Percentiles rank a stretch among this genome's conserved stretches.
Evolutionary conservation across 495 filamentous ascomycete species (phyloP).

Genomic region (Penicillium soppii): DNA sequence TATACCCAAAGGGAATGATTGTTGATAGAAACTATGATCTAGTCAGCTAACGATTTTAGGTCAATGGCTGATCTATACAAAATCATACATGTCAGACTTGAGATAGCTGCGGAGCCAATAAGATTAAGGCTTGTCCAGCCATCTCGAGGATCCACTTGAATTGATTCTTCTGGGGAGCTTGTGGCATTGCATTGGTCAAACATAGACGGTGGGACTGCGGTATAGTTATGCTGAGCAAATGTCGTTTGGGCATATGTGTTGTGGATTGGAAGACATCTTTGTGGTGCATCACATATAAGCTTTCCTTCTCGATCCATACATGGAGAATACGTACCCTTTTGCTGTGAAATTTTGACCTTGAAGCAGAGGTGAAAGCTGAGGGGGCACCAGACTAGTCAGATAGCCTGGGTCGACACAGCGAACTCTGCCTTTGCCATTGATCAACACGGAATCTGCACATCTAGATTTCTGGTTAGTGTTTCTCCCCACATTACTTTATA

Average conservation of each 20-base stretch:
- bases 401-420: slow-evolving; percentile 30
- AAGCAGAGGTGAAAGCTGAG: slow-evolving; percentile 24
- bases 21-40: slow-evolving; percentile 32
- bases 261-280: background rate
- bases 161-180: background rate
- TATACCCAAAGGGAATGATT: slow-evolving; percentile 25
- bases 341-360: slow-evolving; percentile 1
- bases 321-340: slow-evolving; percentile 1
- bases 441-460: slow-evolving; percentile 40
- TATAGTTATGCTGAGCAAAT: background rate
- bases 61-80: background rate
- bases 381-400: slow-evolving; percentile 28
- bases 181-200: slow-evolving; percentile 2
- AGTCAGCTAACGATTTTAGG: background rate
- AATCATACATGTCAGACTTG: background rate
- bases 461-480: background rate
- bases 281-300: background rate
- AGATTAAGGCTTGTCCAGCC: slow-evolving; percentile 6
- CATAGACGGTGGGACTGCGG: background rate
- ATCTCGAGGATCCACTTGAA: background rate
- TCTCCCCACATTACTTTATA: background rate
- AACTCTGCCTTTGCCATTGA: slow-evolving; percentile 48
- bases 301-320: background rate
- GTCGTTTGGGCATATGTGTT: slow-evolving; percentile 4
- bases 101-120: background rate